These are phyloP conservation scores for Flaveria sonorensis DNA, from an alignment of 129 eudicot species.

Conservation along the genomic window DNA sequence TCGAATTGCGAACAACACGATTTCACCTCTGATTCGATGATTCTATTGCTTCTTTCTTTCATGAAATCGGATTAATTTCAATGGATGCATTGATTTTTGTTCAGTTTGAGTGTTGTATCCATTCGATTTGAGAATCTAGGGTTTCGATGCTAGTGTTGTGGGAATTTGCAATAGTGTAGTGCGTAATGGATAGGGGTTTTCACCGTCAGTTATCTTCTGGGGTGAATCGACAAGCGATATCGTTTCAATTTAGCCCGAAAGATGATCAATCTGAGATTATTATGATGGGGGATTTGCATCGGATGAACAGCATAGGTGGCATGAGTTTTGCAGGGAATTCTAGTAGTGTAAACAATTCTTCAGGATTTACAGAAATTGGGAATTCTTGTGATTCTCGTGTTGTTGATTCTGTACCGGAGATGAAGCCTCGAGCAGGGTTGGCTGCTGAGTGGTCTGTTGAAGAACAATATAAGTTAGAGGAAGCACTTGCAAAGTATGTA, in stretches of 20 bases:
- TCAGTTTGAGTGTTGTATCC: neutral
- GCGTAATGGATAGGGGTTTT: slow-evolving; percentile 44
- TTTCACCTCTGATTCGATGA: slow-evolving; percentile 16
- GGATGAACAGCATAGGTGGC: slow-evolving; percentile 33
- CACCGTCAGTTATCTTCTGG: slow-evolving; percentile 40
- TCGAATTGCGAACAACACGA: too few relatives aligned
- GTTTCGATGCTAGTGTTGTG: slow-evolving; percentile 17
- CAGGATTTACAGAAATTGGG: slow-evolving; percentile 27
- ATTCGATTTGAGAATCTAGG: slow-evolving; percentile 32
- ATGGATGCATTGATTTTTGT: slow-evolving; percentile 15
- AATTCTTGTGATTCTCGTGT: slow-evolving; percentile 52
- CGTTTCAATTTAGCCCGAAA: slow-evolving; percentile 46
- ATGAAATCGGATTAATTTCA: slow-evolving; percentile 19
- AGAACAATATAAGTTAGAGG: slow-evolving; percentile 80
- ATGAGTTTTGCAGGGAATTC: slow-evolving; percentile 42
- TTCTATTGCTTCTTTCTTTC: neutral
- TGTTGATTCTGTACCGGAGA: slow-evolving; percentile 61
- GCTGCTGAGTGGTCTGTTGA: slow-evolving; percentile 83
- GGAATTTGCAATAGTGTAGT: neutral
- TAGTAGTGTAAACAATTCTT: slow-evolving; percentile 30
- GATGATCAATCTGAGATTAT: slow-evolving; percentile 52
- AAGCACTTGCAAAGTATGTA: slow-evolving; percentile 82
- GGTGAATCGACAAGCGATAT: slow-evolving; percentile 43
- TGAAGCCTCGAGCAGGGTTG: slow-evolving; percentile 62
- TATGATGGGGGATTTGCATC: slow-evolving; percentile 38